phyloP scores from a whole-genome alignment of 106 monocot species.

The Xerophyta viscosa region DNA sequence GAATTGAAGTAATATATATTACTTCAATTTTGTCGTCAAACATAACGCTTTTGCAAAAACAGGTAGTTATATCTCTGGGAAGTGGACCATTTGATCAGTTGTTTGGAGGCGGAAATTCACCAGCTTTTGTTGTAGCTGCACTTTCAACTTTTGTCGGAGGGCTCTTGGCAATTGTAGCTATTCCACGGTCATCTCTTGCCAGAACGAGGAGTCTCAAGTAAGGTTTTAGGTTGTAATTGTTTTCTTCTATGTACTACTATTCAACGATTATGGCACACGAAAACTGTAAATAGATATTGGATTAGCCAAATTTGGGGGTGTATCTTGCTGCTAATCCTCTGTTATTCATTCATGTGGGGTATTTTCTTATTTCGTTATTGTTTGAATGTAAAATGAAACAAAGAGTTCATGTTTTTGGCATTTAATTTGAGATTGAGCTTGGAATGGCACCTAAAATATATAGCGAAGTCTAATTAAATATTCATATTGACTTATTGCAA shows the following conservation, averaged over 20 bases:
- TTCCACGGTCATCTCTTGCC: constrained; percentile 41
- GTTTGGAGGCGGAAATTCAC: constrained; percentile 84
- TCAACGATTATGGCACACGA: background rate
- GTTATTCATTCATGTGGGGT: background rate
- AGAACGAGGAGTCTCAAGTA: constrained; percentile 29
- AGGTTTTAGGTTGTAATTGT: constrained; percentile 14
- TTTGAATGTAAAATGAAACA: constrained; percentile 1
- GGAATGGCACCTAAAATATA: background rate
- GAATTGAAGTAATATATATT: too few relatives aligned
- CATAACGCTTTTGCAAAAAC: constrained; percentile 6
- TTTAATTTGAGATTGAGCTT: background rate
- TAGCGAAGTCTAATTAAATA: background rate
- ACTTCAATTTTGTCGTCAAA: too few relatives aligned
- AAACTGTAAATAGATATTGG: constrained; percentile 8
- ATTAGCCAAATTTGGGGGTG: background rate
- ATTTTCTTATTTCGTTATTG: background rate
- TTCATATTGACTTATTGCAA: too few relatives aligned
- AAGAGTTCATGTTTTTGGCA: background rate
- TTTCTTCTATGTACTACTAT: background rate
- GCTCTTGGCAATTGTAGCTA: constrained; percentile 54
- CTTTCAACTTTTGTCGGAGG: constrained; percentile 69
- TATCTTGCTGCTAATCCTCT: background rate
- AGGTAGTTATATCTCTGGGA: constrained; percentile 70
- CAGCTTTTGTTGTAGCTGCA: constrained; percentile 74
- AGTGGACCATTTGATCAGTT: constrained; percentile 88